A percentile compares a stretch with the other conserved stretches of the same genome.
These are phyloP conservation scores for Pseudonitzschia pungens DNA, from an alignment of 108 stramenopile genomes.

Conservation along the genomic window DNA sequence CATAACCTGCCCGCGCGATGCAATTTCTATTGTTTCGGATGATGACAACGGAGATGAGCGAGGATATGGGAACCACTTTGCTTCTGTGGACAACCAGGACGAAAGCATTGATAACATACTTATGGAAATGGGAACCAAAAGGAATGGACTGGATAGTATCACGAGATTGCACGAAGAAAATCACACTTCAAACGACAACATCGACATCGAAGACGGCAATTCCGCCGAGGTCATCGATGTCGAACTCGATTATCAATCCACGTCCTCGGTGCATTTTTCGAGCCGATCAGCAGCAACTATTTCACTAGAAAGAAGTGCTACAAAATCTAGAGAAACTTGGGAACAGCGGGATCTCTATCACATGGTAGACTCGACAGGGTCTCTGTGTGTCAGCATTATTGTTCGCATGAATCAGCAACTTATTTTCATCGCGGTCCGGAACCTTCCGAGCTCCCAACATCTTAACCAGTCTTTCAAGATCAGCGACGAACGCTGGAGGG, in stretches of 20 bases:
- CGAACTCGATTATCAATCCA: neutral
- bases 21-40: neutral
- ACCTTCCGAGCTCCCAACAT: constrained; percentile 25
- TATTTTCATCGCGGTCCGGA: constrained; percentile 12
- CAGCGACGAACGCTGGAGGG: constrained; percentile 20
- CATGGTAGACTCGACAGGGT: constrained; percentile 29
- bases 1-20: neutral
- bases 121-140: neutral
- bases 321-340: neutral
- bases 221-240: neutral
- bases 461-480: constrained; percentile 25
- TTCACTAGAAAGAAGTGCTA: neutral
- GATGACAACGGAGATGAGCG: neutral
- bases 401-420: constrained; percentile 22
- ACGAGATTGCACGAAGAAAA: neutral
- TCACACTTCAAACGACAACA: no score
- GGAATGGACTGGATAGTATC: neutral
- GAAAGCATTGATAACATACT: neutral
- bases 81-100: neutral
- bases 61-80: neutral
- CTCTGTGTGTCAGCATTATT: constrained; percentile 15
- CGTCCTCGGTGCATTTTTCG: no score
- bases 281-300: neutral
- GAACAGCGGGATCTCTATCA: constrained; percentile 22
- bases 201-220: neutral